phyloP scores from a whole-genome alignment of 495 filamentous ascomycete genomes.

The Melanomma pulvis-pyrius region DNA sequence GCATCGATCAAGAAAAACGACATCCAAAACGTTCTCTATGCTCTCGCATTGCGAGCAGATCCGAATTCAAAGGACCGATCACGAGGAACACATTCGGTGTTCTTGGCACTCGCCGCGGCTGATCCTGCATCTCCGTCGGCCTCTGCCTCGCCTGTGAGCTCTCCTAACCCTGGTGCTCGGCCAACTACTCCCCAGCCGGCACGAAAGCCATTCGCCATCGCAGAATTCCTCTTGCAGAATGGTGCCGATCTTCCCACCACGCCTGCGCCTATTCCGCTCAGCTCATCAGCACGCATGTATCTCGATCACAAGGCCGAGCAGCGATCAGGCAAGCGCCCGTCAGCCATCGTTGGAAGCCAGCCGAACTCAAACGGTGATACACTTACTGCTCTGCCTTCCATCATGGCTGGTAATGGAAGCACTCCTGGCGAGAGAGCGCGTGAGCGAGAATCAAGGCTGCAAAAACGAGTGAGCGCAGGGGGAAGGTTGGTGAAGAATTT shows the following conservation, averaged over 20 bases:
- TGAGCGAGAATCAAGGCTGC: constrained; percentile 39
- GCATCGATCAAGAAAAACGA: constrained; percentile 94
- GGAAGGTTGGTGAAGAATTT: constrained; percentile 37
- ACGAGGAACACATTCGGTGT: constrained; percentile 82
- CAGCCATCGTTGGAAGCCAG: constrained; percentile 5
- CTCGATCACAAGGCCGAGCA: constrained; percentile 73
- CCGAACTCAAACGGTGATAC: constrained; percentile 32
- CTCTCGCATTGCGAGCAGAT: constrained; percentile 82
- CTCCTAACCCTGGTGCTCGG: constrained; percentile 43
- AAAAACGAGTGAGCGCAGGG: constrained; percentile 40
- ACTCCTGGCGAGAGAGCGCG: constrained; percentile 37
- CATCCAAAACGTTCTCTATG: constrained; percentile 87
- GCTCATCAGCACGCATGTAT: constrained; percentile 75
- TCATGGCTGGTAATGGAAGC: constrained; percentile 40
- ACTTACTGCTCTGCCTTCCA: constrained; percentile 39
- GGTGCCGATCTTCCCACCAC: constrained; percentile 81
- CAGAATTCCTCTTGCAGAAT: constrained; percentile 91
- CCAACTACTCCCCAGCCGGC: constrained; percentile 44
- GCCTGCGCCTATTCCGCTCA: constrained; percentile 76
- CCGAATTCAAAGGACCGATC: constrained; percentile 87
- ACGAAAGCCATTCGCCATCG: constrained; percentile 73
- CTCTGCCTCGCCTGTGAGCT: constrained; percentile 46
- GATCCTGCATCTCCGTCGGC: constrained; percentile 77
- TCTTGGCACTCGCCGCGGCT: constrained; percentile 89
- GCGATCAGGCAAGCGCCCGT: constrained; percentile 31